Conservation (phyloP, 2,329 filamentous ascomycete genomes). For the Blumeriella jaapii region DNA sequence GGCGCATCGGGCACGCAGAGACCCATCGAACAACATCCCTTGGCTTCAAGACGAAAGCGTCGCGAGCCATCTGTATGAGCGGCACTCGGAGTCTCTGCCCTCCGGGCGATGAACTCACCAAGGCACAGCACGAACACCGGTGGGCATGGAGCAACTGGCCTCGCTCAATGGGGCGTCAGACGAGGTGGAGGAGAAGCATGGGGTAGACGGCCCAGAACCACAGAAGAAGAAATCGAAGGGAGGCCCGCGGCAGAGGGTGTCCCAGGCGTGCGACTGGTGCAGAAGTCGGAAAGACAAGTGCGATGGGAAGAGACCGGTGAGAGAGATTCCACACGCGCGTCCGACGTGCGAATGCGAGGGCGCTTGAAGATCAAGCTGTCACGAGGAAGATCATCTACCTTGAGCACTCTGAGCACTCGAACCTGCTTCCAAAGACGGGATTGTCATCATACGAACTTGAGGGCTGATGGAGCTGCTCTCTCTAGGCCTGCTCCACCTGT, state of each 20-base stretch:
- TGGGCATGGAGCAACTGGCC: slow-evolving; percentile 8
- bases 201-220: slow-evolving; percentile 7
- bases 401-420: no score
- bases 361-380: no score
- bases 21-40: not conserved
- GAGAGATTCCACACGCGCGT: no score
- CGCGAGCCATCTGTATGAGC: not conserved
- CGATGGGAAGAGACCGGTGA: slow-evolving; percentile 42
- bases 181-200: slow-evolving; percentile 7
- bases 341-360: no score
- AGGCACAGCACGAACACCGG: not conserved
- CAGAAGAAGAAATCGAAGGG: slow-evolving; percentile 16
- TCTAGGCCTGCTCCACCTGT: slow-evolving; percentile 47
- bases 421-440: no score
- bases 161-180: slow-evolving; percentile 8
- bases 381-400: no score
- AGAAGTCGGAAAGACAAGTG: slow-evolving; percentile 46
- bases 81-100: slow-evolving; percentile 5
- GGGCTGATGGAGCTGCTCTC: not conserved
- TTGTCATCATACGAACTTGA: not conserved
- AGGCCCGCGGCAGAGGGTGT: slow-evolving; percentile 30
- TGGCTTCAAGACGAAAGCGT: not conserved
- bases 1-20: not conserved
- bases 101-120: slow-evolving; percentile 5
- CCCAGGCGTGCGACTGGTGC: slow-evolving; percentile 43